These are phyloP conservation scores for Chrysoporthe puriensis DNA, from an alignment of 2,329 filamentous ascomycete species.

Conservation along the genomic window DNA sequence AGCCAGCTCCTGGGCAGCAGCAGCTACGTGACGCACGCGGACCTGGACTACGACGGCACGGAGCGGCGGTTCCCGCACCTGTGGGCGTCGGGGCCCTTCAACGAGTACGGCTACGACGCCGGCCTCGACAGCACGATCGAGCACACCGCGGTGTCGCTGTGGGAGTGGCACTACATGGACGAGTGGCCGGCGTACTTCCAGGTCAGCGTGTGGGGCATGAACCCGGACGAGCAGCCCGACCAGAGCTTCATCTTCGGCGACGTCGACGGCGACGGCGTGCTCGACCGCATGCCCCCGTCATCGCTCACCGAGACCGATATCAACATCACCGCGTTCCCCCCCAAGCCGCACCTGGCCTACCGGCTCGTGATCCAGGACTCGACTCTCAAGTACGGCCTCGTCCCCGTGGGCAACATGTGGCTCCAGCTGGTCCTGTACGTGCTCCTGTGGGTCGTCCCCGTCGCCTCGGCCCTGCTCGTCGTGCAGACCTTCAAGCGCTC, in stretches of 20 bases:
- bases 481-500: slow-evolving; percentile 60
- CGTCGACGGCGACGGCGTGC: slow-evolving; percentile 59
- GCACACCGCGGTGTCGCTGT: slow-evolving; percentile 50
- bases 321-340: slow-evolving; percentile 60
- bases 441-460: slow-evolving; percentile 57
- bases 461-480: slow-evolving; percentile 51
- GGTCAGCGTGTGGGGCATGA: slow-evolving; percentile 68
- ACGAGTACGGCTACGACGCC: slow-evolving; percentile 64
- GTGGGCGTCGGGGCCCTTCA: slow-evolving; percentile 63
- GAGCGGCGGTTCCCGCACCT: slow-evolving; percentile 62
- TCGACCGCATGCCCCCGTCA: slow-evolving; percentile 65
- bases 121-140: slow-evolving; percentile 57
- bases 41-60: slow-evolving; percentile 46
- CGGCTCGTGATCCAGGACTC: slow-evolving; percentile 58
- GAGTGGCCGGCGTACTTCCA: slow-evolving; percentile 65
- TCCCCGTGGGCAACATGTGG: slow-evolving; percentile 56
- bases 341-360: slow-evolving; percentile 58
- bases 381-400: slow-evolving; percentile 53
- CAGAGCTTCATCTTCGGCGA: slow-evolving; percentile 62
- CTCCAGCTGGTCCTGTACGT: slow-evolving; percentile 57
- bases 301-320: slow-evolving; percentile 56
- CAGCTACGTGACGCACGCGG: slow-evolving; percentile 62
- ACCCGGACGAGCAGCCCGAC: slow-evolving; percentile 63
- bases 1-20: slow-evolving; percentile 61
- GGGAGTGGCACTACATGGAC: slow-evolving; percentile 62